These are phyloP conservation scores for Pisolithus marmoratus DNA, from an alignment of 768 basidiomycete genomes.

Conservation along the genomic window DNA sequence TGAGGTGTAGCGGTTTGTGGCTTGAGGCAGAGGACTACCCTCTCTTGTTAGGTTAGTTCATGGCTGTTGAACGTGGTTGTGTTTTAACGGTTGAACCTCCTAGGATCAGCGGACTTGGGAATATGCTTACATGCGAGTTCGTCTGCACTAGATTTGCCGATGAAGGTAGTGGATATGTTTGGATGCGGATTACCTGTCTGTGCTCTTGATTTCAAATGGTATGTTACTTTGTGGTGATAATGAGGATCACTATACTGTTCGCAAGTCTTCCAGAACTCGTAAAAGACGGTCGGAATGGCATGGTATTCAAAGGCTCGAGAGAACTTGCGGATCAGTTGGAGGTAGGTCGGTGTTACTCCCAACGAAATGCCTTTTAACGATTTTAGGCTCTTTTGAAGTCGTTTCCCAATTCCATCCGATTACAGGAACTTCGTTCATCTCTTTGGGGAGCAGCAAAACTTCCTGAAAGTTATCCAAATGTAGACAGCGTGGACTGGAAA, in stretches of 20 bases:
- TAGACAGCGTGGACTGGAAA: conserved; percentile 33
- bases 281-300: conserved; percentile 76
- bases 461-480: conserved; percentile 13
- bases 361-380: not conserved
- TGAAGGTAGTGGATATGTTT: conserved; percentile 99
- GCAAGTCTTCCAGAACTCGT: conserved; percentile 82
- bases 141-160: conserved; percentile 87
- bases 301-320: conserved; percentile 60
- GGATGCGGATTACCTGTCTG: conserved; percentile 94
- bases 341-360: conserved; percentile 19
- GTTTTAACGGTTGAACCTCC: not conserved
- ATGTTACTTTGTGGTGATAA: conserved; percentile 16
- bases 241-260: not conserved
- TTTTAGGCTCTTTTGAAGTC: conserved; percentile 49
- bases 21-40: conserved; percentile 90
- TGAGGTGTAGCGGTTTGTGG: conserved; percentile 80
- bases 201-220: conserved; percentile 85
- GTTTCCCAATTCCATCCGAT: conserved; percentile 53
- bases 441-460: conserved; percentile 32
- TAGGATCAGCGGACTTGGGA: conserved; percentile 89
- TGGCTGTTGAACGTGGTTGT: not conserved
- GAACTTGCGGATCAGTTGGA: conserved; percentile 71
- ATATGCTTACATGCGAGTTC: conserved; percentile 89
- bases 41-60: conserved; percentile 58
- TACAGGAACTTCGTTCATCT: conserved; percentile 48